Conservation (phyloP, 192 early-diverging fungal genomes). For the Globomyces pollinis-pini region DNA sequence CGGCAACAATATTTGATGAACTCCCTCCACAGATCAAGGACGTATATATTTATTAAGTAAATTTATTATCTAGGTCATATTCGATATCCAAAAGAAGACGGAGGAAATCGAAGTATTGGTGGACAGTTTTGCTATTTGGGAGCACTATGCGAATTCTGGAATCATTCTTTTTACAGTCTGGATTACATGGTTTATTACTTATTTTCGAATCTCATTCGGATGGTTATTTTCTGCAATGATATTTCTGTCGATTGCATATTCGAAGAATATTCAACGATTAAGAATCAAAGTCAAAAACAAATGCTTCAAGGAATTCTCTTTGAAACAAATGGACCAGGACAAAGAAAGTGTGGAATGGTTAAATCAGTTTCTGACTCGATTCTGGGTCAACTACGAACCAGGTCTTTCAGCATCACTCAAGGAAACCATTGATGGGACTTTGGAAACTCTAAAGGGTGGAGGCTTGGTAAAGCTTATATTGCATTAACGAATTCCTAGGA, state of each 20-base stretch:
- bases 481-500: constrained; percentile 18
- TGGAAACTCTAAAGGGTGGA: constrained; percentile 66
- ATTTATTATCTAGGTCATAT: too few relatives aligned
- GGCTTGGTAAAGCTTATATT: constrained; percentile 58
- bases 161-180: constrained; percentile 17
- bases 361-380: constrained; percentile 75
- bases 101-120: constrained; percentile 11
- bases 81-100: constrained; percentile 6
- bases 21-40: too few relatives aligned
- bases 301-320: background rate
- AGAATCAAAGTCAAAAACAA: constrained; percentile 17
- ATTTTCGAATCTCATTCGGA: constrained; percentile 17
- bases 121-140: constrained; percentile 16
- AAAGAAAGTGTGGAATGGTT: constrained; percentile 79
- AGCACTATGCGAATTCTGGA: constrained; percentile 17
- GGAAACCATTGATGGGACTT: constrained; percentile 60
- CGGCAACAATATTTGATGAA: too few relatives aligned
- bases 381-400: constrained; percentile 90
- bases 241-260: constrained; percentile 17
- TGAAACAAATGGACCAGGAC: constrained; percentile 20
- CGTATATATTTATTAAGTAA: too few relatives aligned
- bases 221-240: constrained; percentile 15
- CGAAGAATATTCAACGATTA: constrained; percentile 12
- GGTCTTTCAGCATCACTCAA: constrained; percentile 68
- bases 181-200: constrained; percentile 18